Evolutionary conservation across 2,329 filamentous ascomycete genomes (phyloP).

Genomic region (Alternaria sp.): DNA sequence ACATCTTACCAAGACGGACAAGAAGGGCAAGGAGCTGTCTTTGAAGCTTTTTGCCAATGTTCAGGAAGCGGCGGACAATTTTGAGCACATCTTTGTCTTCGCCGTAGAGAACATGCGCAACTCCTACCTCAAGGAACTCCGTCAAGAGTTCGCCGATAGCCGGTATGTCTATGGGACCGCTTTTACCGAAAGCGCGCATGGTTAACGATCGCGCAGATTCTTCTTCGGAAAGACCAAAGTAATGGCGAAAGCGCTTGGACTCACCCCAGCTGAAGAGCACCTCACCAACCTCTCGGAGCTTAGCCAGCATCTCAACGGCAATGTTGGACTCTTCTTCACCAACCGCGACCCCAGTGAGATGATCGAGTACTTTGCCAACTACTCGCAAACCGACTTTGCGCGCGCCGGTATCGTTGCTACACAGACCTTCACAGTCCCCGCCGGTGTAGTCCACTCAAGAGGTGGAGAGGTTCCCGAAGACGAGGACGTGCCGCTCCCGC

Average conservation of each 20-base stretch:
- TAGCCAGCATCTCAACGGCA: conserved; percentile 74
- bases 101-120: conserved; percentile 98
- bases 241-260: conserved; percentile 93
- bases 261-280: conserved; percentile 77
- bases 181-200: neutral
- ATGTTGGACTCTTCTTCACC: conserved; percentile 90
- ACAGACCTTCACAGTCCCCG: conserved; percentile 80
- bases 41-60: conserved; percentile 88
- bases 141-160: conserved; percentile 83
- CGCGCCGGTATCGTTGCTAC: conserved; percentile 81
- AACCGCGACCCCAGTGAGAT: conserved; percentile 75
- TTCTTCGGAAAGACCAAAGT: conserved; percentile 99
- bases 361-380: conserved; percentile 74
- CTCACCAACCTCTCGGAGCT: conserved; percentile 79
- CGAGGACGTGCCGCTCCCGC: conserved; percentile 85
- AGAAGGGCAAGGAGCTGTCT: conserved; percentile 92
- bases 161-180: conserved; percentile 64
- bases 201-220: conserved; percentile 63
- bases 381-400: conserved; percentile 85
- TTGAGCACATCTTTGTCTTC: conserved; percentile 93
- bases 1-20: conserved; percentile 88
- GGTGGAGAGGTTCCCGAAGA: conserved; percentile 81
- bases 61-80: conserved; percentile 82
- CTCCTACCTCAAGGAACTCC: conserved; percentile 90
- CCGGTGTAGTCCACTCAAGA: conserved; percentile 79